Base-by-base conservation (phyloP, 306 rosid genomes). In the Inga laurina region DNA sequence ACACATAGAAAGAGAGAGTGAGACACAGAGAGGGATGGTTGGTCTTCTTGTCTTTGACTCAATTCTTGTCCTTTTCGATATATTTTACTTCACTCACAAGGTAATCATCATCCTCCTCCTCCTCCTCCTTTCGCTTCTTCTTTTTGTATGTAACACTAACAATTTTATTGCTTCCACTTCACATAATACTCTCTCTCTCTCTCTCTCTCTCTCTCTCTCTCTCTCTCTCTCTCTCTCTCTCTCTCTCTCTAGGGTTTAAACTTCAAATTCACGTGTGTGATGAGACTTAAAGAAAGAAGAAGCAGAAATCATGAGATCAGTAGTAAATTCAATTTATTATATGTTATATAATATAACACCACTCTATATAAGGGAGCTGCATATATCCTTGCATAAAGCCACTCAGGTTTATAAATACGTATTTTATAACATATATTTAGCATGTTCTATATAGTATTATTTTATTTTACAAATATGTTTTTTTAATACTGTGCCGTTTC, bases 1-100 rank as follows among this genome's bases (percentile, higher is more conserved):
- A 88, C 76, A 83, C 67, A 85, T 85, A 82, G 73, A 89, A 79
- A 83, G 73, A 87, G 87, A 85, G 69, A 85, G 87, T 76, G 88
- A 49, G 77, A 72, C 76, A 68, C 4, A 81, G 78, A 84, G 84
- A 72, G 64, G 81, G 88, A 86, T 82, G 82, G 91, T 88, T 92
- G 84, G 81, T 88, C 88, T 85, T 87, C 91, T 92, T 90, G 93
- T 90, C 90, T 92, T 92, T 90, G 93, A 90, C 93, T 92, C 92
- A 85, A 88, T 84, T 89, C 87, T 87, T 81, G 90, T 81, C 80
- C 37, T 88, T 90, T 92, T 85, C 83, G 76, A 67, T 91, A 34
- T 82, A 82, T 84, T 87, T 92, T 93, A 91, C 97, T 92, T 92
- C 98, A 93, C 95, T 93, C 94, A 91, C 97, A 95, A 95, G 98